Base-by-base conservation (phyloP, 139 green algal genomes). In the Picochlorum sp. region DNA sequence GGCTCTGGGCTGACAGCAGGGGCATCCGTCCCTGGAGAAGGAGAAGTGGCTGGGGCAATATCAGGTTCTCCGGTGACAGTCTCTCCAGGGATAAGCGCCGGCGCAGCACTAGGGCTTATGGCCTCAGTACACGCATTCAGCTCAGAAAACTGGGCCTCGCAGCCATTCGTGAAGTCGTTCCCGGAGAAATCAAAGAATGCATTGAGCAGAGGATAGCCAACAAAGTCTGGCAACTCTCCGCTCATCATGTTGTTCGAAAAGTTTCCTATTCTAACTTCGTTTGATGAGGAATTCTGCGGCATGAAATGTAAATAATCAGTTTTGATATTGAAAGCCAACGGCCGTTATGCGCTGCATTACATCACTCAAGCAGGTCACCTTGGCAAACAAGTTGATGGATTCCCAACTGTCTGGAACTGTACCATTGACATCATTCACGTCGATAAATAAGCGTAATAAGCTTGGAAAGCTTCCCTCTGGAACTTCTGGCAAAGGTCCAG, bases 351-450 rank as follows among this genome's bases (percentile, higher is more conserved):
- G 39, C 22, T n/a, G n/a, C n/a, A n/a, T n/a, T n/a, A n/a, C n/a
- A n/a, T n/a, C n/a, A n/a, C n/a, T n/a, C n/a, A n/a, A n/a, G n/a
- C n/a, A n/a, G n/a, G 39, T 47, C 39, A 56, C 39, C 12, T n/a
- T 47, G 12, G 6, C 53, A 4, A 59, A 59, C 16, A 59, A 14
- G 53, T 44, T 36, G 22, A 20, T 43, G 3, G 12, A 51, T 52
- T 59, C 20, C 52, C 52, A 59, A 45, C 52, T 59, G 33, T 59
- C 24, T 14, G 52, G 52, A 28, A 59, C 24, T 30, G 22, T 44
- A 30, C 52, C 52, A 26, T 20, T 18, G 14, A 59, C 25, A 14
- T 59, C 20, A 45, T 59, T 59, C 12, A 14, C 53, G 20, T 59
- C 20, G 6, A 59, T 24, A 29, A 51, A 50, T 7, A 59, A n/a